Percentiles rank a stretch among this genome's conserved stretches.
Conservation (phyloP, 305 asterid genomes). For the Solanum aculeatissimum region DNA sequence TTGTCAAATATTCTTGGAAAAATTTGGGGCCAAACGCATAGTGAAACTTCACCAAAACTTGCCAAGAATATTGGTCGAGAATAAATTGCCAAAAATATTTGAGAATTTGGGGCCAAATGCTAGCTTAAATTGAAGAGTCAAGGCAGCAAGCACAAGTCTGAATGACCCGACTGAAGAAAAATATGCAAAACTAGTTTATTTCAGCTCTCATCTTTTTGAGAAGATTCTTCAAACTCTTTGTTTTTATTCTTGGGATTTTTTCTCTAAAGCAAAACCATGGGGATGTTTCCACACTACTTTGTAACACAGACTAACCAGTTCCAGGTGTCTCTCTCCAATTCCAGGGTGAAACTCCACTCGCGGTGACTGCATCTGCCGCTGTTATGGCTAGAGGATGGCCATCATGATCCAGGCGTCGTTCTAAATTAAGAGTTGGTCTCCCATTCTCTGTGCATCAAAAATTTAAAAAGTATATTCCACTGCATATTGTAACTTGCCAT, state of each 20-base stretch:
- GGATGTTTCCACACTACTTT: not conserved
- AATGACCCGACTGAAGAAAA: not conserved
- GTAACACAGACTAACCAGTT: constrained; percentile 35
- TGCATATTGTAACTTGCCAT: not conserved
- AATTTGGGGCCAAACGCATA: too few relatives aligned
- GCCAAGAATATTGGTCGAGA: too few relatives aligned
- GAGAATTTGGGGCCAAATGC: too few relatives aligned
- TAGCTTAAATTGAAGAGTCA: too few relatives aligned
- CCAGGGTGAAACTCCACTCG: constrained; percentile 81
- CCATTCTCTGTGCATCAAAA: constrained; percentile 49
- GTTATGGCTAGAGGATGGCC: constrained; percentile 85
- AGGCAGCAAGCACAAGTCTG: not conserved
- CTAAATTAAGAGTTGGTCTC: constrained; percentile 57
- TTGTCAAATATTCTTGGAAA: too few relatives aligned
- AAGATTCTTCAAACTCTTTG: not conserved
- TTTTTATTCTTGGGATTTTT: not conserved
- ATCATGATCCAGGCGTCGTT: constrained; percentile 64
- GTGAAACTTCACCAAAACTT: too few relatives aligned
- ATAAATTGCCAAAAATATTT: too few relatives aligned
- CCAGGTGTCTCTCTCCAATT: constrained; percentile 84
- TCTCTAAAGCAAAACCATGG: not conserved
- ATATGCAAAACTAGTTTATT: not conserved
- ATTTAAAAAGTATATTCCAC: not conserved
- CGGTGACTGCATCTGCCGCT: constrained; percentile 74
- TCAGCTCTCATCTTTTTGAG: not conserved